Evolutionary conservation across 2,329 filamentous ascomycete genomes (phyloP).

Genomic region (Claviceps sp.): DNA sequence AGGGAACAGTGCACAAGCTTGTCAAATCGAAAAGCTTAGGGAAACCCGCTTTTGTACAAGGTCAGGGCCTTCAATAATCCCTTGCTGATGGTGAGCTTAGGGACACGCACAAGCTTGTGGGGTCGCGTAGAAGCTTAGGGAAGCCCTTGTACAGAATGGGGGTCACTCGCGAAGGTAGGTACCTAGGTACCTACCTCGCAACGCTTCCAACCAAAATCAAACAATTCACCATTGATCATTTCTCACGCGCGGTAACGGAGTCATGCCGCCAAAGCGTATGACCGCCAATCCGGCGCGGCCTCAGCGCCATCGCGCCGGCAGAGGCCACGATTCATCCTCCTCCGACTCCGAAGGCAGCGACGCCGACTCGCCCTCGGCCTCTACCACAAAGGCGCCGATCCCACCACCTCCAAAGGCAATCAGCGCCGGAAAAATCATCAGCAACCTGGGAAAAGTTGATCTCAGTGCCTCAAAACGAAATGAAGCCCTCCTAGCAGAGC

Average conservation of each 20-base stretch:
- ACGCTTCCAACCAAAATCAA: not conserved
- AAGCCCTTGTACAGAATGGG: too few species aligned
- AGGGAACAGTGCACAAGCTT: too few species aligned
- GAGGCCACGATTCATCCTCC: slow-evolving; percentile 44
- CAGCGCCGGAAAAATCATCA: slow-evolving; percentile 43
- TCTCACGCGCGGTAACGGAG: not conserved
- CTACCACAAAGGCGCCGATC: slow-evolving; percentile 18
- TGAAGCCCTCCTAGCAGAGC: slow-evolving; percentile 33
- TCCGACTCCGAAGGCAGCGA: slow-evolving; percentile 40
- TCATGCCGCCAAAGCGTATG: slow-evolving; percentile 65
- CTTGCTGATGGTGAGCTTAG: too few species aligned
- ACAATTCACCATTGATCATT: not conserved
- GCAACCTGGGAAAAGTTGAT: slow-evolving; percentile 38
- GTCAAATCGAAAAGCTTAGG: too few species aligned
- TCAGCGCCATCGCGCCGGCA: slow-evolving; percentile 75
- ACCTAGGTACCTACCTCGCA: not conserved
- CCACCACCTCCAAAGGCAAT: slow-evolving; percentile 43
- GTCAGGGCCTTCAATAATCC: too few species aligned
- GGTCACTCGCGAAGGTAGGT: too few species aligned
- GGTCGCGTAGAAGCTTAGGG: too few species aligned
- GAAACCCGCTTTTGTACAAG: too few species aligned
- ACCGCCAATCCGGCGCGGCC: slow-evolving; percentile 79
- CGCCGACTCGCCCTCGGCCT: slow-evolving; percentile 14
- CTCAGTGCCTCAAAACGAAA: slow-evolving; percentile 30
- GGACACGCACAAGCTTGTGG: too few species aligned